A percentile compares a stretch with the other conserved stretches of the same genome.
phyloP scores from a whole-genome alignment of 1,284 basidiomycete genomes.

The Thecaphora frezii region DNA sequence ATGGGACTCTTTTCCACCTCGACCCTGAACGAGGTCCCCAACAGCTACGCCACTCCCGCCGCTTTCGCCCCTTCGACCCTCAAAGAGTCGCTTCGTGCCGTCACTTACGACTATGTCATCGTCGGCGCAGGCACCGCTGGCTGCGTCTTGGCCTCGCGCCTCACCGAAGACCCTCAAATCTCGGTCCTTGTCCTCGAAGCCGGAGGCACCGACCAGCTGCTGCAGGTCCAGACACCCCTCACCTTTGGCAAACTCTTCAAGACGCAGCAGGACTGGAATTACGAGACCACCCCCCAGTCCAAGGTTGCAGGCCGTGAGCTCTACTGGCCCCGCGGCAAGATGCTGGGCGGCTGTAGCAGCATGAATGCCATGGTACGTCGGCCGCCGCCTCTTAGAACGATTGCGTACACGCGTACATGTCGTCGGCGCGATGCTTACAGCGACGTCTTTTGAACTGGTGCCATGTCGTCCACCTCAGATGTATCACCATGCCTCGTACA shows the following conservation, averaged over 20 bases:
- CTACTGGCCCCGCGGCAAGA: constrained; percentile 41
- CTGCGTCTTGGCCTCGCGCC: constrained; percentile 40
- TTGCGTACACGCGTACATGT: too few relatives aligned
- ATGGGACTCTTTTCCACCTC: neutral
- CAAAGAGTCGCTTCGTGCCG: constrained; percentile 20
- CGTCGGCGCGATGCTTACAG: too few relatives aligned
- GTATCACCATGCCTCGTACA: constrained; percentile 35
- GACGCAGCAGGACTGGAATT: constrained; percentile 45
- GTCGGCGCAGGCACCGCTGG: constrained; percentile 48
- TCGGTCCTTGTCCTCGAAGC: constrained; percentile 46
- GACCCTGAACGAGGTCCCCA: constrained; percentile 14
- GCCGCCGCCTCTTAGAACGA: too few relatives aligned
- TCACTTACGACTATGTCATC: constrained; percentile 40
- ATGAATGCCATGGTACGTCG: constrained; percentile 59
- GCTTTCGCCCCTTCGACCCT: constrained; percentile 22
- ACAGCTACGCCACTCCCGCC: constrained; percentile 26
- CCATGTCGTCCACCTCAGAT: constrained; percentile 41
- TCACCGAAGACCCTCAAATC: constrained; percentile 38
- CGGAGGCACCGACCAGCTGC: constrained; percentile 35
- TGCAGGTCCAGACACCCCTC: constrained; percentile 37
- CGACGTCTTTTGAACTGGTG: too few relatives aligned
- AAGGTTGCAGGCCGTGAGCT: constrained; percentile 23
- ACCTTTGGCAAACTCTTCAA: constrained; percentile 43
- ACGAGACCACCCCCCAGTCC: constrained; percentile 37
- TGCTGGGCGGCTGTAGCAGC: constrained; percentile 60